These are phyloP conservation scores for Saccharomycopsis olivae DNA, from an alignment of 805 yeast species.

Conservation along the genomic window DNA sequence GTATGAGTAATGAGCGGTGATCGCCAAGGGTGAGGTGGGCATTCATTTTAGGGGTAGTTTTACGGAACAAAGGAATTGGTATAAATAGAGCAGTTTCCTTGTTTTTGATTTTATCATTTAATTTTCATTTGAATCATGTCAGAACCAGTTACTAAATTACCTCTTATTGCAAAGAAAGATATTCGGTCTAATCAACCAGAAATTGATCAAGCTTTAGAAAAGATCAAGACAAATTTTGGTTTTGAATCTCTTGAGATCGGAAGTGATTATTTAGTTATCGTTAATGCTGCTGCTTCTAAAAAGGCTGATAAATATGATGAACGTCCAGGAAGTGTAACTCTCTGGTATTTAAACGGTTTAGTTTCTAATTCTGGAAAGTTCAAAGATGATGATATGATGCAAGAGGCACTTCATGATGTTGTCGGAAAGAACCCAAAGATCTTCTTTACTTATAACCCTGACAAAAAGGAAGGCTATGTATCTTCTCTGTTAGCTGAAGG, in stretches of 20 bases:
- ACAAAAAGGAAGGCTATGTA: not conserved
- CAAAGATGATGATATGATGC: not conserved
- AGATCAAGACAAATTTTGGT: not conserved
- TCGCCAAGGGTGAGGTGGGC: too few species aligned
- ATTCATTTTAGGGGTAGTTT: too few species aligned
- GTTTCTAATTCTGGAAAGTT: not conserved
- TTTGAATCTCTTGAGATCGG: not conserved
- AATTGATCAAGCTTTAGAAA: not conserved
- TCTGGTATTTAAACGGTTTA: not conserved
- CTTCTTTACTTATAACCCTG: not conserved
- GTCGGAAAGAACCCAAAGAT: not conserved
- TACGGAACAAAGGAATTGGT: too few species aligned
- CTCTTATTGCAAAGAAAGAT: not conserved
- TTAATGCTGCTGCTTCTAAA: not conserved
- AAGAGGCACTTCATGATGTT: not conserved
- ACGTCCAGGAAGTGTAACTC: not conserved
- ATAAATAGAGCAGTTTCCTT: too few species aligned
- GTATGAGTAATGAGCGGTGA: too few species aligned
- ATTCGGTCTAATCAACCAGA: not conserved
- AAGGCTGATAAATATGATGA: not conserved
- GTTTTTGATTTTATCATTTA: too few species aligned
- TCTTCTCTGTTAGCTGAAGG: not conserved
- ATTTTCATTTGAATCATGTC: too few species aligned
- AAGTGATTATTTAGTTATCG: not conserved
- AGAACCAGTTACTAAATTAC: not conserved